These are phyloP conservation scores for Anthracocystis walkeri DNA, from an alignment of 1,284 basidiomycete species.

Conservation along the genomic window DNA sequence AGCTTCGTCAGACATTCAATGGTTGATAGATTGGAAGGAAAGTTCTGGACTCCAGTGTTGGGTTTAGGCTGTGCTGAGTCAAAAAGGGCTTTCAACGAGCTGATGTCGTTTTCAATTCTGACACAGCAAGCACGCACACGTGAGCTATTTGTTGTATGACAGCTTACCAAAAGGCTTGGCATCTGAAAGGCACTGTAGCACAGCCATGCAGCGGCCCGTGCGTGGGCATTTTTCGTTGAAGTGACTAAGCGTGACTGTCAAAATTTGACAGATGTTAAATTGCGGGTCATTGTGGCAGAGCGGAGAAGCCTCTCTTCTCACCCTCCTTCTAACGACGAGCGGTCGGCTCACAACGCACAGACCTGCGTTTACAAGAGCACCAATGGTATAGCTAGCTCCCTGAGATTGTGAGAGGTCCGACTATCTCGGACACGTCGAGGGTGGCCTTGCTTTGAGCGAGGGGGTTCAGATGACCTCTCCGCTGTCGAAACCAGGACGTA, in stretches of 20 bases:
- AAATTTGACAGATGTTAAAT: neutral
- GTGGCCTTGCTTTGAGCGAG: too few relatives aligned
- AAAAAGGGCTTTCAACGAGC: neutral
- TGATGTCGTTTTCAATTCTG: neutral
- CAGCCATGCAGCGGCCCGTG: neutral
- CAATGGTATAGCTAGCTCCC: too few relatives aligned
- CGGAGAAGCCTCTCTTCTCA: neutral
- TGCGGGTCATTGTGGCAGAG: neutral
- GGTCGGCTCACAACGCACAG: neutral
- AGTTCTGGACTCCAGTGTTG: neutral
- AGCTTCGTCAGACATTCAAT: constrained; percentile 33
- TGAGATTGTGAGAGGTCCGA: too few relatives aligned
- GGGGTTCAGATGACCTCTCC: too few relatives aligned
- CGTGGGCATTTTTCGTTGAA: neutral
- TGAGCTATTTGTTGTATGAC: too few relatives aligned
- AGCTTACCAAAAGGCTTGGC: too few relatives aligned
- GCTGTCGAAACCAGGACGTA: too few relatives aligned
- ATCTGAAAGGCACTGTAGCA: neutral
- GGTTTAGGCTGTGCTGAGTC: neutral
- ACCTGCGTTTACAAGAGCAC: too few relatives aligned
- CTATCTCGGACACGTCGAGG: too few relatives aligned
- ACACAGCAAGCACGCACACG: too few relatives aligned
- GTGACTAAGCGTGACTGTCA: neutral
- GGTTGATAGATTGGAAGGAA: neutral
- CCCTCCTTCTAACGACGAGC: neutral